phyloP scores from a whole-genome alignment of 768 basidiomycete genomes.

The Russula brevipes region DNA sequence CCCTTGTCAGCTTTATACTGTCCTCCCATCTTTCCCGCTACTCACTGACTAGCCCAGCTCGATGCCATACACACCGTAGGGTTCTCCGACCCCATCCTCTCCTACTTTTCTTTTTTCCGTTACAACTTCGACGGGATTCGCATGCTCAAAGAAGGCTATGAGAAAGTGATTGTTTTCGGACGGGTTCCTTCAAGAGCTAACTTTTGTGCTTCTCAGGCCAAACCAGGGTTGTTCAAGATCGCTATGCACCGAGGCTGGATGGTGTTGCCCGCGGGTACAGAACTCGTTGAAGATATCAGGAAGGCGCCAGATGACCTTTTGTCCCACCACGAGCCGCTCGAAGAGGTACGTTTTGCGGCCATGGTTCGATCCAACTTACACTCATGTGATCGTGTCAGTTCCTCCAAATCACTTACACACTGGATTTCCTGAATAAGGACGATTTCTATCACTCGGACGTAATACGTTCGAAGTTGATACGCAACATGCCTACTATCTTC shows the following conservation, averaged over 20 bases:
- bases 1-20: neutral
- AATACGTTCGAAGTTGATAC: constrained; percentile 30
- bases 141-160: constrained; percentile 34
- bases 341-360: constrained; percentile 33
- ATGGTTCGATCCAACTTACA: neutral
- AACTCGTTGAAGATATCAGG: constrained; percentile 48
- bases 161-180: constrained; percentile 26
- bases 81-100: constrained; percentile 13
- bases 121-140: constrained; percentile 28
- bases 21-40: neutral
- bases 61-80: constrained; percentile 14
- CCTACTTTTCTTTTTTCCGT: constrained; percentile 24
- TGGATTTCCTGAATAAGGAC: constrained; percentile 28
- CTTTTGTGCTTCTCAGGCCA: constrained; percentile 13
- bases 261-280: constrained; percentile 39
- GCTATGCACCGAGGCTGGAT: constrained; percentile 42
- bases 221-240: constrained; percentile 37
- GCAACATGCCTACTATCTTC: constrained; percentile 26
- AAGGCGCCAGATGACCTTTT: constrained; percentile 43
- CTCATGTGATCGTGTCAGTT: constrained; percentile 23
- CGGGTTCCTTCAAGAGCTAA: too few species aligned
- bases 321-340: constrained; percentile 38
- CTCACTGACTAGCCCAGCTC: neutral
- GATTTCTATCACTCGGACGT: constrained; percentile 27
- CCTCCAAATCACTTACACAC: constrained; percentile 36